Evolutionary conservation across 1,284 basidiomycete species (phyloP), one percentile per base, ranked within the genome.

Genomic region (Fereydounia khargensis): DNA sequence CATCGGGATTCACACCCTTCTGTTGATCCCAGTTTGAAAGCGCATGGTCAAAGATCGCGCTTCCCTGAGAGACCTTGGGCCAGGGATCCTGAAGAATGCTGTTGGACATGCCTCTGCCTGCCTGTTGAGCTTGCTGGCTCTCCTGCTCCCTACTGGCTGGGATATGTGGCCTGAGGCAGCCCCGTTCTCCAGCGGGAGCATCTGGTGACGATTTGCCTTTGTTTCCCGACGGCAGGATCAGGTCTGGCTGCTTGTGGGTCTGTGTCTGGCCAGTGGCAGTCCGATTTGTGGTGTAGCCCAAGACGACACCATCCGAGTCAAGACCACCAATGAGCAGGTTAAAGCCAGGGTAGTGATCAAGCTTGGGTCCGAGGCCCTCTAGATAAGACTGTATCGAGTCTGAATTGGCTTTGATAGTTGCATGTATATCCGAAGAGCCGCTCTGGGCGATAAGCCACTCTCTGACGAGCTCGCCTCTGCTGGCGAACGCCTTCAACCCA

Each of bases 271-370:
- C 60, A 9, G 46, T 40, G 9, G 36, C 18, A 1, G 44, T 52
- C 0, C 62, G 43, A 23, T 67, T 59, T 1, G 60, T 54, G 1
- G 52, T 42, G 18, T 67, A 60, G 4, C 51, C 60, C 0, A 63
- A 41, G 0, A 40, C 46, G 1, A 27, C 37, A 0, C 46, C 42
- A 1, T 39, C 17, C 0, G 14, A n/a, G 1, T 42, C 39, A 6
- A 50, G 8, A 0, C 38, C 13, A 0, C 67, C 67, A 3, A 67
- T 34, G 13, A 71, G 27, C 8, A 71, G 35, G 35, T 69, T 71
- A 41, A 71, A 71, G 2, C 68, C 68, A 0, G 67, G 55, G 21
- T 21, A 69, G 8, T 49, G 17, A 13, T 56, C 57, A 28, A 43
- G 24, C 35, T 36, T 47, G 3, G 3, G 20, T 1, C 18, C 34